Evolutionary conservation across 257 asterid genomes (phyloP).

Genomic region (Solanum phureja): DNA sequence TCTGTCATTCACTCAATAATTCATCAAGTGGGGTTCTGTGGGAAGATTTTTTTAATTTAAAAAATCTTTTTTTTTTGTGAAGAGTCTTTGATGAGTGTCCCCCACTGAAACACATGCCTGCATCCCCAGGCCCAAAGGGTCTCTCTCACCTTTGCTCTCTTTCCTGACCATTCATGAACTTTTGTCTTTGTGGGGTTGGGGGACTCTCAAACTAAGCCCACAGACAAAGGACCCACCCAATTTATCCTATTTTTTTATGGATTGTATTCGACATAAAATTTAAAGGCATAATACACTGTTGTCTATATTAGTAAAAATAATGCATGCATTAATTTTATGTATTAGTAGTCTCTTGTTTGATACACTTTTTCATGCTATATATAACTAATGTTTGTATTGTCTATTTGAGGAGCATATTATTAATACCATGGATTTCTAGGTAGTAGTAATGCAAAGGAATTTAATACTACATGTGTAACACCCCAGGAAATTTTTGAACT

Average conservation of each 20-base stretch:
- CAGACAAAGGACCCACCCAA: background rate
- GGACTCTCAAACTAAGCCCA: background rate
- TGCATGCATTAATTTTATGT: no score
- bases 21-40: background rate
- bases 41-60: background rate
- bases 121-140: conserved; percentile 39
- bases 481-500: no score
- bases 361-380: no score
- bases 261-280: no score
- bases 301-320: no score
- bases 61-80: background rate
- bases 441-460: no score
- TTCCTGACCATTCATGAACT: conserved; percentile 28
- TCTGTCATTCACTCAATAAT: background rate
- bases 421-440: no score
- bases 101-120: conserved; percentile 68
- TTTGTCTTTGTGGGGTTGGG: background rate
- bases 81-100: conserved; percentile 22
- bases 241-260: background rate
- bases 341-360: no score
- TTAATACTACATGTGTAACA: no score
- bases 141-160: background rate
- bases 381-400: no score
- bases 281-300: no score
- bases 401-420: no score